These are phyloP conservation scores for Magnolia changhungtana DNA, from an alignment of 164 flowering plant genomes.

Conservation along the genomic window DNA sequence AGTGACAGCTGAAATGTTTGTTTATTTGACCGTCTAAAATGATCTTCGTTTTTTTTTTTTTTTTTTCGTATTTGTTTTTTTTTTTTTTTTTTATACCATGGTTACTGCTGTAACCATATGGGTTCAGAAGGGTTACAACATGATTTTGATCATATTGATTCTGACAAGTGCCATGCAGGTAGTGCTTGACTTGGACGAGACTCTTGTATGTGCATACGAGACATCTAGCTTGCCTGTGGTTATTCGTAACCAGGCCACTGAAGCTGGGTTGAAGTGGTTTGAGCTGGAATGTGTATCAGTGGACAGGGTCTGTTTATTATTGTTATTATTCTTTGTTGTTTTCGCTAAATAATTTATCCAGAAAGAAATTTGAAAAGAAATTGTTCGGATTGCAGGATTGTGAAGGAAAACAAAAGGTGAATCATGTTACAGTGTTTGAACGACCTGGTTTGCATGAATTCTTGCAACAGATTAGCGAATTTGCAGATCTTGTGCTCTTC, in stretches of 20 bases:
- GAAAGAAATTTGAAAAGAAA: constrained; percentile 1
- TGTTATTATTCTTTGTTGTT: not conserved
- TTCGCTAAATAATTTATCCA: not conserved
- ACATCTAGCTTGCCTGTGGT: constrained; percentile 68
- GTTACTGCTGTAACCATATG: not conserved
- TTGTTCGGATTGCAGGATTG: constrained; percentile 49
- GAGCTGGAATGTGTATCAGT: constrained; percentile 86
- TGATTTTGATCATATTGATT: not conserved
- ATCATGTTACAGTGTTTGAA: constrained; percentile 94
- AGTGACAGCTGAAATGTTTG: not conserved
- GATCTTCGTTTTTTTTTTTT: not conserved
- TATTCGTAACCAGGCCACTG: constrained; percentile 69
- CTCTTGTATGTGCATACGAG: constrained; percentile 91
- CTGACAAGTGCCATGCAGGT: constrained; percentile 39
- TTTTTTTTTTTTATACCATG: not conserved
- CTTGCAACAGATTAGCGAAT: constrained; percentile 60
- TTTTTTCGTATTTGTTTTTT: not conserved
- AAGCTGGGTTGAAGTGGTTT: constrained; percentile 90
- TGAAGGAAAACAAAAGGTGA: constrained; percentile 85
- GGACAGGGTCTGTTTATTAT: constrained; percentile 56
- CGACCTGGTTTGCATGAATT: constrained; percentile 91
- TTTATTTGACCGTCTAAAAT: not conserved
- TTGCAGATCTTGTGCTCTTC: constrained; percentile 87
- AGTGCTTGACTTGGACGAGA: constrained; percentile 96
- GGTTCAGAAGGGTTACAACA: not conserved